Evolutionary conservation across 2,329 filamentous ascomycete genomes (phyloP).

Genomic region (Clarireedia paspali): DNA sequence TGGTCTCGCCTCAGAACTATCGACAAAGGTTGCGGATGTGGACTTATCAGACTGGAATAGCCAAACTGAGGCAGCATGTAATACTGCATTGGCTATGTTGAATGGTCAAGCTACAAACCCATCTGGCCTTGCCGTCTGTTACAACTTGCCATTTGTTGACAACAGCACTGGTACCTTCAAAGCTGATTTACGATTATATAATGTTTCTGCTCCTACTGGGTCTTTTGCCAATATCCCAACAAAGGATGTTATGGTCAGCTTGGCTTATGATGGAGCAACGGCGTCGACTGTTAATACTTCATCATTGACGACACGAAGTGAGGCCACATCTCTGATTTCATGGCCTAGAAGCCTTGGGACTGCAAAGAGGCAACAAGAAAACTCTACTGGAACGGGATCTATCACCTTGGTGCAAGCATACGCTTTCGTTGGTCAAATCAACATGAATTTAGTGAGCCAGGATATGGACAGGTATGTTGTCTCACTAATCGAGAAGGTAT

Average conservation of each 20-base stretch:
- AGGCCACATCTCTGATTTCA: slow-evolving; percentile 21
- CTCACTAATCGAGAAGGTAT: not conserved
- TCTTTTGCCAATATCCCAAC: slow-evolving; percentile 44
- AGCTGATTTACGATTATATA: slow-evolving; percentile 69
- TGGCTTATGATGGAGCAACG: slow-evolving; percentile 47
- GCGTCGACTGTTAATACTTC: slow-evolving; percentile 37
- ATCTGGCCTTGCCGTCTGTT: slow-evolving; percentile 72
- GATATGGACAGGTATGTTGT: slow-evolving; percentile 52
- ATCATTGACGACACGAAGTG: slow-evolving; percentile 15
- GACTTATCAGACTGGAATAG: slow-evolving; percentile 50
- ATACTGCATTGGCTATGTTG: slow-evolving; percentile 45
- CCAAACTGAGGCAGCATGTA: slow-evolving; percentile 52
- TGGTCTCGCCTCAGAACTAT: slow-evolving; percentile 1
- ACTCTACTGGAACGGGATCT: not conserved
- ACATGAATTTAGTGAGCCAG: slow-evolving; percentile 44
- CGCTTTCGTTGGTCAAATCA: slow-evolving; percentile 62
- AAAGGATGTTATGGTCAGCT: slow-evolving; percentile 45
- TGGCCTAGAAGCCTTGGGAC: slow-evolving; percentile 16
- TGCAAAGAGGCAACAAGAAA: slow-evolving; percentile 15
- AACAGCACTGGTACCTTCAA: slow-evolving; percentile 62
- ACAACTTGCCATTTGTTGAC: slow-evolving; percentile 69
- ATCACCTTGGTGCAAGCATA: slow-evolving; percentile 52
- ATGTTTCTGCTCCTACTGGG: slow-evolving; percentile 51
- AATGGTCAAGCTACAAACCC: slow-evolving; percentile 56
- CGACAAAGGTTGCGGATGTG: slow-evolving; percentile 7